Base-by-base conservation (phyloP, 805 yeast species). In the Diddensiella caesifluorescens region DNA sequence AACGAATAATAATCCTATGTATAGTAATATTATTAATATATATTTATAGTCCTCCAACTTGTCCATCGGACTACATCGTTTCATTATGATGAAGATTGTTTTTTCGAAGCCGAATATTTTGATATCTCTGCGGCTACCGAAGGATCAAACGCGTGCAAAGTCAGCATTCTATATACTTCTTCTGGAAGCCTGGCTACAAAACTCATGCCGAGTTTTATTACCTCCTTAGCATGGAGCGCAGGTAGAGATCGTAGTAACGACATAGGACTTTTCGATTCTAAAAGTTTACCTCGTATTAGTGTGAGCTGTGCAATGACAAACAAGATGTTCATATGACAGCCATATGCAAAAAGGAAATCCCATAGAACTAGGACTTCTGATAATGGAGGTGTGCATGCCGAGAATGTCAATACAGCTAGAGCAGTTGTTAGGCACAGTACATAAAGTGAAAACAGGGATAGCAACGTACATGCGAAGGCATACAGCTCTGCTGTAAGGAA, bases 301-400 rank as follows among this genome's bases (percentile, higher is more conserved):
- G 84, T 77, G 18, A 88, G 64, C 57, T 85, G 95, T 1, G 96
- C 90, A 5, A 87, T 85, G 2, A 88, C 77, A 51, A 87, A 83
- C 28, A 89, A 66, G 22, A 89, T 74, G 62, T 89, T 88, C 79
- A 87, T 73, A 55, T 89, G 95, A 15, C 83, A 77, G 0, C 97
- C 97, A 54, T 85, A 88, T 3, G 96, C 95, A 61, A 88, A 83
- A 52, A 87, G 63, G 50, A 88, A 83, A 59, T 88, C 97, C 97
- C 97, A 88, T 13, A 88, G 68, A 44, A 78, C 74, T 28, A 88
- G 62, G 1, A 84, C 83, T 48, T 88, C 86, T 23, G 68, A 64
- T 34, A 89, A 65, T 0, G 95, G 89, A 6, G 94, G 95, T 4
- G 94, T 86, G 53, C 95, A 85, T 2, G 95, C 90, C 42, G 89